These are phyloP conservation scores for Peronospora tabacina DNA, from an alignment of 352 stramenopile genomes.

Conservation along the genomic window DNA sequence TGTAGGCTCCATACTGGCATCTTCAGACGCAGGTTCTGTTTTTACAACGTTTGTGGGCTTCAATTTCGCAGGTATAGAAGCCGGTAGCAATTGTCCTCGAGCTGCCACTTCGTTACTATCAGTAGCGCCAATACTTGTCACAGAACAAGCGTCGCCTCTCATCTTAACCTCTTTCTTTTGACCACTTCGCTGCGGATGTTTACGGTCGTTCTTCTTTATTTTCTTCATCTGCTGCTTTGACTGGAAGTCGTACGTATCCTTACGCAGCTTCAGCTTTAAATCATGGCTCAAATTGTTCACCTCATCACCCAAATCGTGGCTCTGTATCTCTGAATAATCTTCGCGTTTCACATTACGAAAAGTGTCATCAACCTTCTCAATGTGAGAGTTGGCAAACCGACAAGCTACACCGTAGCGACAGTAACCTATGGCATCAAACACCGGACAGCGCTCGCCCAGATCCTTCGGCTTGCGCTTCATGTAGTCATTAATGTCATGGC, in stretches of 20 bases:
- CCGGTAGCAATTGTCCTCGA: background rate
- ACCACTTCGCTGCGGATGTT: constrained; percentile 27
- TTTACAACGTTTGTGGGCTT: constrained; percentile 1
- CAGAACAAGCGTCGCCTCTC: constrained; percentile 1
- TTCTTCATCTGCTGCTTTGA: constrained; percentile 68
- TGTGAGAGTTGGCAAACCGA: constrained; percentile 83
- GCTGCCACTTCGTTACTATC: background rate
- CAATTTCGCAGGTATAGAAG: background rate
- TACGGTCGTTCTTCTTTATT: constrained; percentile 38
- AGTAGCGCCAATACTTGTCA: background rate
- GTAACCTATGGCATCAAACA: constrained; percentile 78
- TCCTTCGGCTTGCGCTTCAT: constrained; percentile 85
- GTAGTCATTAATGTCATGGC: constrained; percentile 72
- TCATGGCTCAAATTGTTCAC: constrained; percentile 85
- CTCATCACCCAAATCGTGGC: constrained; percentile 37
- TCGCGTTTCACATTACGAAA: constrained; percentile 42
- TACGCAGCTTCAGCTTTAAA: constrained; percentile 79
- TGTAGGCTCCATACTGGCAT: constrained; percentile 25
- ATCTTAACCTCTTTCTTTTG: constrained; percentile 15
- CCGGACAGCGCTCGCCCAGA: constrained; percentile 61
- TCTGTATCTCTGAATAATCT: constrained; percentile 20
- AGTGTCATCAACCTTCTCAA: constrained; percentile 46
- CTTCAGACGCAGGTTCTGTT: constrained; percentile 2
- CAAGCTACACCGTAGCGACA: constrained; percentile 91
- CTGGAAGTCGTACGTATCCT: constrained; percentile 90